A percentile compares a stretch with the other conserved stretches of the same genome.
Conservation (phyloP, 805 yeast species). For the Saccharomycopsis javanensis region DNA sequence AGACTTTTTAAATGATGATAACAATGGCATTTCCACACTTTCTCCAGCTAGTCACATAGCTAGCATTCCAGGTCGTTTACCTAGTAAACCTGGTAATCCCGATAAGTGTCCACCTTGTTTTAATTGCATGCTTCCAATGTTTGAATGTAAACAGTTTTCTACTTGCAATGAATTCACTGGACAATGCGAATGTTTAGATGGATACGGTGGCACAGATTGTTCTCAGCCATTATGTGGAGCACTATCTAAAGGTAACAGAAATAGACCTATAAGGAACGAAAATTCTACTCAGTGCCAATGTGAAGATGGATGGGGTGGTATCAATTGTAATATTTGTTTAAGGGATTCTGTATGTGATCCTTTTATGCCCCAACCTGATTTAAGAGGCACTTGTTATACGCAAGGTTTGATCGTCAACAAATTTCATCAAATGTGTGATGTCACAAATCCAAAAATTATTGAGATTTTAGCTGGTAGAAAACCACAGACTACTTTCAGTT, state of each 20-base stretch:
- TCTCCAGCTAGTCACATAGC: neutral
- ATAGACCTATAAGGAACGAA: conserved; percentile 49
- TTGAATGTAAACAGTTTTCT: conserved; percentile 83
- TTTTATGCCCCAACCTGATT: conserved; percentile 71
- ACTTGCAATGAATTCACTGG: conserved; percentile 84
- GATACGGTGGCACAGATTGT: conserved; percentile 93
- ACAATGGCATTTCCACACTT: neutral
- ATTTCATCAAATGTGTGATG: conserved; percentile 88
- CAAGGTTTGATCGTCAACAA: conserved; percentile 74
- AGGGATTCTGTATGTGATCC: conserved; percentile 68
- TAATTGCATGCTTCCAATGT: conserved; percentile 88
- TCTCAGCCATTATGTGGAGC: conserved; percentile 82
- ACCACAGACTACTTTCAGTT: conserved; percentile 90
- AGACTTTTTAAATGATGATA: neutral
- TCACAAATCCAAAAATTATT: conserved; percentile 79
- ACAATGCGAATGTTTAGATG: conserved; percentile 82
- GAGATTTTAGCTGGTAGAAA: conserved; percentile 67
- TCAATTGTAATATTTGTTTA: conserved; percentile 84
- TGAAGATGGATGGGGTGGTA: conserved; percentile 83
- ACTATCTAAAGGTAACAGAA: conserved; percentile 45
- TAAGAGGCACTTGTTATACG: conserved; percentile 81
- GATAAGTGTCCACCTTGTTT: conserved; percentile 82
- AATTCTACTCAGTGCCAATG: conserved; percentile 51
- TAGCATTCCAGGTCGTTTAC: neutral
- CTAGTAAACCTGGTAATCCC: conserved; percentile 10